Percentiles rank a stretch among this genome's conserved stretches.
These are phyloP conservation scores for Pseudogymnoascus sp. DNA, from an alignment of 2,329 filamentous ascomycete genomes.

Conservation along the genomic window DNA sequence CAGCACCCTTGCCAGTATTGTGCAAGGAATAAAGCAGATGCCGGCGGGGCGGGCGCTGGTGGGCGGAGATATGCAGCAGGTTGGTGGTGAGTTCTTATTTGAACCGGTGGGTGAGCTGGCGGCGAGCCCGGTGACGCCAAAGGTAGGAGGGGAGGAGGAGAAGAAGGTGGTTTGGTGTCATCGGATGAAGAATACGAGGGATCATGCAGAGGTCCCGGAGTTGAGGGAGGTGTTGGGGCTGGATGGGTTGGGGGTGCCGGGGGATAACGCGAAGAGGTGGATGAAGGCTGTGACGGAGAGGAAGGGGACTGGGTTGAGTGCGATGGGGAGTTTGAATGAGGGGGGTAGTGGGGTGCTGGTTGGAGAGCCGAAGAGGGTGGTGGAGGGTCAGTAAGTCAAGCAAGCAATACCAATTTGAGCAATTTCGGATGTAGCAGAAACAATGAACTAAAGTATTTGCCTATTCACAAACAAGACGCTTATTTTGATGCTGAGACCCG, in stretches of 20 bases:
- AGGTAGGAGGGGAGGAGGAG: conserved; percentile 25
- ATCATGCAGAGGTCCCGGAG: conserved; percentile 67
- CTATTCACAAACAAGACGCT: not conserved
- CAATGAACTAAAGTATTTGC: not conserved
- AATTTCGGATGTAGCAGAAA: not conserved
- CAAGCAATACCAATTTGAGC: conserved; percentile 7
- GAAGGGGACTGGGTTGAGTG: conserved; percentile 48
- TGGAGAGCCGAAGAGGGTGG: not conserved
- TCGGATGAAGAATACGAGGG: conserved; percentile 71
- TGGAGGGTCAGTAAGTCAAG: not conserved
- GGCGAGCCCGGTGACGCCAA: conserved; percentile 18
- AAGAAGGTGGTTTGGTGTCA: conserved; percentile 73
- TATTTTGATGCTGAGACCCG: not conserved
- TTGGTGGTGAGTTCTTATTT: conserved; percentile 38
- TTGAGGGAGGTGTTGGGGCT: conserved; percentile 58
- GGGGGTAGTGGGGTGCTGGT: not conserved
- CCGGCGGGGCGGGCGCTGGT: conserved; percentile 37
- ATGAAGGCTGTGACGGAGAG: conserved; percentile 39
- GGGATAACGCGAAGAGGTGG: conserved; percentile 40
- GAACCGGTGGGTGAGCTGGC: conserved; percentile 24
- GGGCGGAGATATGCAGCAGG: conserved; percentile 46
- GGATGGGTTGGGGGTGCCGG: conserved; percentile 35
- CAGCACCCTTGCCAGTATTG: conserved; percentile 32
- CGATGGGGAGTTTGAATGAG: conserved; percentile 29
- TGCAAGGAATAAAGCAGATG: conserved; percentile 39